Conservation (phyloP, 1,284 basidiomycete genomes). For the Rhodotorula sp. region DNA sequence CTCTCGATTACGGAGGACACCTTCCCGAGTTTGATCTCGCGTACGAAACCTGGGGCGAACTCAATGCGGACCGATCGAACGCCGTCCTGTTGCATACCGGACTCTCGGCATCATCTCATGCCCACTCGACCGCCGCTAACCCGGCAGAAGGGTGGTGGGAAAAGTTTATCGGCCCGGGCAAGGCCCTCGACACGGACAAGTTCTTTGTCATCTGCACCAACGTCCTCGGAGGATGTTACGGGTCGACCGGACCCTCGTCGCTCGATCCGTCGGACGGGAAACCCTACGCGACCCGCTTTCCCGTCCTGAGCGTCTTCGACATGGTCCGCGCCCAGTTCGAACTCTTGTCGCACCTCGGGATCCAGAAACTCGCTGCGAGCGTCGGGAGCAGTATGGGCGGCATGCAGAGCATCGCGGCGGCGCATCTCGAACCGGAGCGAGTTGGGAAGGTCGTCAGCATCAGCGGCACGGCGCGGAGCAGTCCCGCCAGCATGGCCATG, state of each 20-base stretch:
- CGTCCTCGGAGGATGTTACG: slow-evolving; percentile 95
- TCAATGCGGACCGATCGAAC: slow-evolving; percentile 76
- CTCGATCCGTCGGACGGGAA: slow-evolving; percentile 65
- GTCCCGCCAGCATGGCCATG: slow-evolving; percentile 89
- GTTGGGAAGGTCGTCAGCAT: slow-evolving; percentile 89
- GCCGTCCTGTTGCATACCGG: slow-evolving; percentile 97
- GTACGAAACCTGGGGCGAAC: slow-evolving; percentile 95
- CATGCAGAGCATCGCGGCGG: slow-evolving; percentile 96
- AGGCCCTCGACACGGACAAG: slow-evolving; percentile 85
- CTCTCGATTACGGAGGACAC: slow-evolving; percentile 68
- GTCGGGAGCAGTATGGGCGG: slow-evolving; percentile 95
- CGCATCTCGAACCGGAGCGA: slow-evolving; percentile 84
- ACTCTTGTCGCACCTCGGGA: slow-evolving; percentile 79
- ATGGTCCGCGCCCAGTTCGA: slow-evolving; percentile 90
- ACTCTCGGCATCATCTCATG: slow-evolving; percentile 91
- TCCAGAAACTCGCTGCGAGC: slow-evolving; percentile 83
- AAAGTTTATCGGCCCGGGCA: slow-evolving; percentile 93
- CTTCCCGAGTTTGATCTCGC: slow-evolving; percentile 81
- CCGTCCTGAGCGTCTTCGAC: slow-evolving; percentile 88
- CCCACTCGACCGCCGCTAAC: slow-evolving; percentile 76
- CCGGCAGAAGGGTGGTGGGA: slow-evolving; percentile 95
- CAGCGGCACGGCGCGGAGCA: slow-evolving; percentile 87
- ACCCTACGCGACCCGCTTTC: slow-evolving; percentile 86
- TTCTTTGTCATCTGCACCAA: slow-evolving; percentile 97
- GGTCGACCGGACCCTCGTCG: slow-evolving; percentile 89